Evolutionary conservation across 129 eudicot genomes (phyloP).

Genomic region (Gnaphalium uliginosum): DNA sequence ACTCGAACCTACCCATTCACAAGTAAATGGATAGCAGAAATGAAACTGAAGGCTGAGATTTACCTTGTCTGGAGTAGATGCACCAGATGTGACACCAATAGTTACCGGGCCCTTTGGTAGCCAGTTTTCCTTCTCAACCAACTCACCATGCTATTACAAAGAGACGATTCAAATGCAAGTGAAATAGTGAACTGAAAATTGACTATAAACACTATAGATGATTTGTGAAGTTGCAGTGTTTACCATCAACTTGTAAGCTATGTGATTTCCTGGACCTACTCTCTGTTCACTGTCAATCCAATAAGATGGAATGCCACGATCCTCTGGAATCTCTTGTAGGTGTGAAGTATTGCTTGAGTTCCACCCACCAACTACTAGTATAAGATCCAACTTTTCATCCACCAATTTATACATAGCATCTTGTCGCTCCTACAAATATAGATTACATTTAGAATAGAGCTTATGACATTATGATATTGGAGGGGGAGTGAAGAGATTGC

Average conservation of each 20-base stretch:
- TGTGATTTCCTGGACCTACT: conserved; percentile 84
- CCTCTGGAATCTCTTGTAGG: conserved; percentile 89
- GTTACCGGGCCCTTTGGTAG: conserved; percentile 85
- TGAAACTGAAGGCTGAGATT: background rate
- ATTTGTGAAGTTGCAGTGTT: conserved; percentile 6
- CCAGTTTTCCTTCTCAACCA: conserved; percentile 83
- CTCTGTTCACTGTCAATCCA: conserved; percentile 85
- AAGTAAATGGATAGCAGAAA: background rate
- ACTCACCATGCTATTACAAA: conserved; percentile 75
- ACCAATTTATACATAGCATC: conserved; percentile 96
- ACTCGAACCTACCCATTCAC: background rate
- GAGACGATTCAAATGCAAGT: background rate
- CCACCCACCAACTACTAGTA: conserved; percentile 91
- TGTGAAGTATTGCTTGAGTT: conserved; percentile 96
- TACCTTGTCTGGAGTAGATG: conserved; percentile 97
- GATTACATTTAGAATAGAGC: conserved; percentile 1
- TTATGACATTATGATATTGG: background rate
- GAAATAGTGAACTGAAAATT: background rate
- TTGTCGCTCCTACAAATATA: conserved; percentile 67
- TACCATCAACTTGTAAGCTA: conserved; percentile 65
- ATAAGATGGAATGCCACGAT: conserved; percentile 89
- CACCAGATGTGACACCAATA: conserved; percentile 85
- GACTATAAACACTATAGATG: background rate
- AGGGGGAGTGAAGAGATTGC: background rate
- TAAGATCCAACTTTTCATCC: conserved; percentile 65